Evolutionary conservation across 805 yeast species (phyloP), one percentile per base, ranked within the genome.

Genomic region (Metschnikowia corniflorae): DNA sequence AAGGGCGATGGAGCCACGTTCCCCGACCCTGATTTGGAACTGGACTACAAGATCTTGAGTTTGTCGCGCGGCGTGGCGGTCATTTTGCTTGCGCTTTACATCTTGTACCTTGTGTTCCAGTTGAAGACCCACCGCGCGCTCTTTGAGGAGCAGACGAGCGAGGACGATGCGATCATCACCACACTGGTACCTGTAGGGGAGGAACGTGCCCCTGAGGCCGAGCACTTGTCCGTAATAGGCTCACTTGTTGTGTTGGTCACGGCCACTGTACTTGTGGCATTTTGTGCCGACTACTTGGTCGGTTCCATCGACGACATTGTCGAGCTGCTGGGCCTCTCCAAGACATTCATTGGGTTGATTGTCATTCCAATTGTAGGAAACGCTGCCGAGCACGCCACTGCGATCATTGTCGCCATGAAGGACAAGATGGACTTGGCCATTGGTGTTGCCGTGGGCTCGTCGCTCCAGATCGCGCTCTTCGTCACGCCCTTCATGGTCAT

Each of bases 321-420:
- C 24, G 85, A 70, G 40, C 65, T 78, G 20, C 78, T 95, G 2
- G 96, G 96, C 3, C 70, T 93, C 37, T 85, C 96, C 29, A 89
- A 91, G 73, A 88, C 97, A 0, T 93, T 93, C 53, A 87, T 93
- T 53, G 97, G 97, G 58, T 71, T 93, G 49, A 82, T 93, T 50
- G 78, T 93, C 30, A 82, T 93, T 44, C 98, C 98, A 26, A 91
- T 93, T 45, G 97, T 93, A 18, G 98, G 97, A 39, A 93, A 93
- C 54, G 98, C 98, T 3, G 97, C 97, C 9, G 98, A 93, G 62
- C 98, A 93, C 61, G 97, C 87, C 35, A 93, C 98, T 14, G 96
- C 97, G 3, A 83, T 93, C 24, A 75, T 87, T 44, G 97, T 93
- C 32, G 97, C 98, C 16, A 78, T 80, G 74, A 88, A 88, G 65